Base-by-base conservation (phyloP, 106 monocot species). In the Dendrobium nobile region DNA sequence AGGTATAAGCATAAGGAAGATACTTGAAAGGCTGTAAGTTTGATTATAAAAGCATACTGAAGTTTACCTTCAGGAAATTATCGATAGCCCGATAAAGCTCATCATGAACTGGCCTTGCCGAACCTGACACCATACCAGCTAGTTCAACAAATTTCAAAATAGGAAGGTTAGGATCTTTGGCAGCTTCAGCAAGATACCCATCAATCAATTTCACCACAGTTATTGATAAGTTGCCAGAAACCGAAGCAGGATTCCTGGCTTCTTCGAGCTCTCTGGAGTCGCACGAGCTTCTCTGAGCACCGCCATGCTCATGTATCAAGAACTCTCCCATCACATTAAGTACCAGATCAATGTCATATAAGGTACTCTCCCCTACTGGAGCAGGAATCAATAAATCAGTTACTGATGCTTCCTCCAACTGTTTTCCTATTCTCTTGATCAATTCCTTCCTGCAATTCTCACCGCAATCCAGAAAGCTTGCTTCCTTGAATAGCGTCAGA, bases 51-150 rank as follows among this genome's bases (percentile, higher is more conserved):
- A 33, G 19, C 33, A 73, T 41, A 40, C 7, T 11, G 41, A 42
- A 74, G 43, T 41, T 42, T 40, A 93, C 90, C 90, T 93, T 93
- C 17, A 93, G 79, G 80, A 82, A 93, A 85, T 86, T 84, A 80
- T 93, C 93, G 31, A 93, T 86, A 6, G 93, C 93, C 61, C 85
- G 75, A 74, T 93, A 93, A 37, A 93, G 87, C 11, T 82, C 90
- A 58, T 93, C 90, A 77, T 89, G 88, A 7, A 80, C 72, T 67
- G 85, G 84, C 55, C 90, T 80, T 0, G 83, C 75, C 17, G 42
- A 44, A 33, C 27, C 76, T 18, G 87, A 77, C 5, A 87, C 77
- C 90, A 93, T 84, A 75, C 87, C 90, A 78, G 90, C 90, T 40
- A 93, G 73, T 48, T 85, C 85, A 68, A 88, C 33, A 78, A 93